These are phyloP conservation scores for Vaccinium darrowii DNA, from an alignment of 148 eudicot species.

Conservation along the genomic window DNA sequence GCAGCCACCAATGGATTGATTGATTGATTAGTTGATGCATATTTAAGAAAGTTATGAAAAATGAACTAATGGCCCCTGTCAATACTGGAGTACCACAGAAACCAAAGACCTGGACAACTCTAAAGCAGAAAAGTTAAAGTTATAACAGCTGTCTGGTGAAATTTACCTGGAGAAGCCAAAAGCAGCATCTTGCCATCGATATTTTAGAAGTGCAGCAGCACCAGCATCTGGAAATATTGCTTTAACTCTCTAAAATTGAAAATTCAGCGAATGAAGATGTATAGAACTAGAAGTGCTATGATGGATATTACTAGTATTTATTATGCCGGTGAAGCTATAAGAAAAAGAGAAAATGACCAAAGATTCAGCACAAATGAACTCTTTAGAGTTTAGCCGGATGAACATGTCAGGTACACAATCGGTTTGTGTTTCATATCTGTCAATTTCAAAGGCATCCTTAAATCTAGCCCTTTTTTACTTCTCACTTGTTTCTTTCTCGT, in stretches of 20 bases:
- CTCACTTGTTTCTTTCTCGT: not conserved
- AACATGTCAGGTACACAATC: not conserved
- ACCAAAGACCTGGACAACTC: not conserved
- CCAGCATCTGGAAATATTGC: slow-evolving; percentile 99
- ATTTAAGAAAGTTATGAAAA: not conserved
- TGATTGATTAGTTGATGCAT: not conserved
- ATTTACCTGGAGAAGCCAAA: slow-evolving; percentile 84
- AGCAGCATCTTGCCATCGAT: slow-evolving; percentile 86
- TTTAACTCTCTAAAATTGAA: slow-evolving; percentile 67
- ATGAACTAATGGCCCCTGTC: not conserved
- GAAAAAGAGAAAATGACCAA: not conserved
- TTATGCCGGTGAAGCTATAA: not conserved
- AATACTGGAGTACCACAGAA: not conserved
- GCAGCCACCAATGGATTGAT: not conserved
- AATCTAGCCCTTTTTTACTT: not conserved
- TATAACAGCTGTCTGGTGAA: not conserved
- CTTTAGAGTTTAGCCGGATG: not conserved
- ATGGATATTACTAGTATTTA: not conserved
- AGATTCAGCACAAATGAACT: not conserved
- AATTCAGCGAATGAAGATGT: slow-evolving; percentile 11
- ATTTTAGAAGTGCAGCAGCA: slow-evolving; percentile 92
- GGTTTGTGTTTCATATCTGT: not conserved
- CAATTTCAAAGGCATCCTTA: not conserved
- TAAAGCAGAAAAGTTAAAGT: not conserved
- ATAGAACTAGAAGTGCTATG: not conserved